These are phyloP conservation scores for Whalleya microplaca DNA, from an alignment of 2,329 filamentous ascomycete genomes.

Conservation along the genomic window DNA sequence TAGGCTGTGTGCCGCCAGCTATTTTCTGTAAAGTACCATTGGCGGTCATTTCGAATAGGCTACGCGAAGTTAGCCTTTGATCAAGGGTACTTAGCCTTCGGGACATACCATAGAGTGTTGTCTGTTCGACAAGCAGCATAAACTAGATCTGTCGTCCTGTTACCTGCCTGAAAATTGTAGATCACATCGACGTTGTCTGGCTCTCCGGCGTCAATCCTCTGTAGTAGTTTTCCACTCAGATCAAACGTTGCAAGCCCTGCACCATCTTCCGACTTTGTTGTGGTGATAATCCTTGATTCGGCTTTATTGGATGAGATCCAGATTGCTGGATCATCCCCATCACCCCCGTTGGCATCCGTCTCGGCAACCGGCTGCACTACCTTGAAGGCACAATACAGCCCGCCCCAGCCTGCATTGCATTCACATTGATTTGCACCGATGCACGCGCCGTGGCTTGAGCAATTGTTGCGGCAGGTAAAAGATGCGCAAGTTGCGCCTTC, in stretches of 20 bases:
- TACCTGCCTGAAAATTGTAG: slow-evolving; percentile 50
- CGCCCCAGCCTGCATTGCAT: slow-evolving; percentile 48
- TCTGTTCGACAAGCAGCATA: slow-evolving; percentile 56
- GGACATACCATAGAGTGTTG: slow-evolving; percentile 54
- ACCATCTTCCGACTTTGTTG: slow-evolving; percentile 53
- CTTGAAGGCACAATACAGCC: slow-evolving; percentile 50
- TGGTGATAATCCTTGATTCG: slow-evolving; percentile 54
- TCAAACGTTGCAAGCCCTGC: slow-evolving; percentile 55
- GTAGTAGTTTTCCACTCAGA: slow-evolving; percentile 50
- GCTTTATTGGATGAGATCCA: slow-evolving; percentile 50
- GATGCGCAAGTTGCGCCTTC: slow-evolving; percentile 39
- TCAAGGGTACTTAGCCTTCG: background rate
- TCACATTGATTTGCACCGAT: slow-evolving; percentile 46
- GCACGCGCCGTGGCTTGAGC: slow-evolving; percentile 47
- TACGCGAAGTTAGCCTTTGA: slow-evolving; percentile 27
- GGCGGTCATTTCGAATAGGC: slow-evolving; percentile 52
- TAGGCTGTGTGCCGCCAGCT: slow-evolving; percentile 50
- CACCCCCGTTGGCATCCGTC: slow-evolving; percentile 48
- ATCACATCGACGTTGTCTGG: slow-evolving; percentile 61
- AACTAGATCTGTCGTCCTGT: slow-evolving; percentile 49
- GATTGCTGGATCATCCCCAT: slow-evolving; percentile 53
- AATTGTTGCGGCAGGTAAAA: slow-evolving; percentile 45
- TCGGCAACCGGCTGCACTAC: slow-evolving; percentile 46
- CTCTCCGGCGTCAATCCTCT: slow-evolving; percentile 48
- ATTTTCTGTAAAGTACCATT: slow-evolving; percentile 49